Percentiles rank a stretch among this genome's conserved stretches.
phyloP scores from a whole-genome alignment of 768 basidiomycete species.

The Amanita exitialis region DNA sequence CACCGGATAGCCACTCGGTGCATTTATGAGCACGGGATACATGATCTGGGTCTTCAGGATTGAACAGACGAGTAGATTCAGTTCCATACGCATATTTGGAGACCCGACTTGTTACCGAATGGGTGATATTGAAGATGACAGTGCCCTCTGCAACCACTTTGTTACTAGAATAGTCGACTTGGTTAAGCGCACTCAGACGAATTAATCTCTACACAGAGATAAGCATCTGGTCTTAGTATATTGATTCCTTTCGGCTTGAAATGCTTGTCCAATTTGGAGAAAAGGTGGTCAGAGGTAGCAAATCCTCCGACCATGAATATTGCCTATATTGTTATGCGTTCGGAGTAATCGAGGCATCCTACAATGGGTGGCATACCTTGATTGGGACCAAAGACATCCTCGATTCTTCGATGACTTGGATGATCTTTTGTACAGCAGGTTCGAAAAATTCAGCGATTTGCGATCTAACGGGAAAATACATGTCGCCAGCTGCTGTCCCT shows the following conservation, averaged over 20 bases:
- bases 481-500: too few species aligned
- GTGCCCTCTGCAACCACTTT: constrained; percentile 18
- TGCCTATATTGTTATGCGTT: constrained; percentile 12
- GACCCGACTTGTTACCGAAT: constrained; percentile 11
- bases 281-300: constrained; percentile 40
- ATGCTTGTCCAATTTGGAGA: constrained; percentile 24
- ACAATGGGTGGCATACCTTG: background rate
- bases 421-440: constrained; percentile 2
- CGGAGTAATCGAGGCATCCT: too few species aligned
- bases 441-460: constrained; percentile 4
- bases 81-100: constrained; percentile 11
- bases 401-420: background rate
- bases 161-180: constrained; percentile 7
- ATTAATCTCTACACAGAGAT: constrained; percentile 27
- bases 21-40: background rate
- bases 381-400: background rate
- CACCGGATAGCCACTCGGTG: constrained; percentile 1
- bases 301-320: constrained; percentile 46
- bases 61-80: background rate
- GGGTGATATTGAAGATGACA: constrained; percentile 14
- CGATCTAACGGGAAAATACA: background rate
- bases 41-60: constrained; percentile 9
- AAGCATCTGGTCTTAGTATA: constrained; percentile 32
- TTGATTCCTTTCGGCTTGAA: constrained; percentile 23
- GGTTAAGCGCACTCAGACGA: background rate